These are phyloP conservation scores for Kalaharituber pfeilii DNA, from an alignment of 2,329 filamentous ascomycete species.

Conservation along the genomic window DNA sequence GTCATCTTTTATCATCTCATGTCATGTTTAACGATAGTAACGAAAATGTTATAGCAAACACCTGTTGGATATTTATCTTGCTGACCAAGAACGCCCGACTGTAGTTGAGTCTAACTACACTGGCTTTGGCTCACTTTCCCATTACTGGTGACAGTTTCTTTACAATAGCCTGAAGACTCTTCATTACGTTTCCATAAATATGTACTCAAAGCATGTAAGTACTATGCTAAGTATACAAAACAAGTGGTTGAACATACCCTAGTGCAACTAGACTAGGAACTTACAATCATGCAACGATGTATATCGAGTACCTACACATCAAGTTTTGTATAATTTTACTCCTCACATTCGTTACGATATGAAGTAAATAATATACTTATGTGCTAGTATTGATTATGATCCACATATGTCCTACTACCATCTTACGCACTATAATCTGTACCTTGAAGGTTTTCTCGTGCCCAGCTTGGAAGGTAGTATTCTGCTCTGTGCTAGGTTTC, in stretches of 20 bases:
- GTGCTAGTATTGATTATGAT: neutral
- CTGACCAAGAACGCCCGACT: too few relatives aligned
- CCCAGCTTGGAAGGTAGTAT: neutral
- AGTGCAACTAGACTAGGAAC: neutral
- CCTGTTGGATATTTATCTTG: neutral
- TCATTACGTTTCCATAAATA: too few relatives aligned
- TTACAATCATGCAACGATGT: neutral
- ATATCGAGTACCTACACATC: neutral
- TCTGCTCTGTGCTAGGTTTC: neutral
- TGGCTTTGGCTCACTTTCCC: too few relatives aligned
- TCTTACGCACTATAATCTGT: neutral
- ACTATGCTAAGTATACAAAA: too few relatives aligned
- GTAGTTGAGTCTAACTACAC: too few relatives aligned
- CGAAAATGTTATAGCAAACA: neutral
- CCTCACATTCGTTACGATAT: neutral
- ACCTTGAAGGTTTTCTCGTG: neutral
- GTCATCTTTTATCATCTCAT: neutral
- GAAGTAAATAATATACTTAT: neutral
- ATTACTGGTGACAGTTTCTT: neutral
- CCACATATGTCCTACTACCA: neutral
- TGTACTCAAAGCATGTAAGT: too few relatives aligned
- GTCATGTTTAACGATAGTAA: neutral
- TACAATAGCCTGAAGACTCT: too few relatives aligned
- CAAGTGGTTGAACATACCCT: neutral
- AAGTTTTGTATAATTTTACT: neutral